phyloP scores from a whole-genome alignment of 495 filamentous ascomycete species.

The Tuber microsphaerosporum region DNA sequence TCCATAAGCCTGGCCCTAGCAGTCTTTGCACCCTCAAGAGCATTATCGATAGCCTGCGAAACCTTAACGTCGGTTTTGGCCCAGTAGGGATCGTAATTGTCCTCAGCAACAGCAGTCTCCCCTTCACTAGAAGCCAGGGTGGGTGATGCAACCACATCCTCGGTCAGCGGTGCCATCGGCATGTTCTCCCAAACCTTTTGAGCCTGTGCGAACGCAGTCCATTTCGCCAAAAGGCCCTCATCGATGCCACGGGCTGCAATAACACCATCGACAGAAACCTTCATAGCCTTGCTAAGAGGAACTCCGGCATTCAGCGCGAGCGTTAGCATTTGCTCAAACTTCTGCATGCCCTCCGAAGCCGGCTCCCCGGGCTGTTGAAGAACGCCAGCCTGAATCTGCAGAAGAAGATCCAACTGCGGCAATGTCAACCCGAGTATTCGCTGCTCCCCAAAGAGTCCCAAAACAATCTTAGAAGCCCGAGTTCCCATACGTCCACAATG shows the following conservation, averaged over 20 bases:
- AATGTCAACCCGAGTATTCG: conserved; percentile 46
- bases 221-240: conserved; percentile 45
- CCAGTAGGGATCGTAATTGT: conserved; percentile 82
- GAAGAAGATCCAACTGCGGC: conserved; percentile 54
- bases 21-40: conserved; percentile 62
- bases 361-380: conserved; percentile 28
- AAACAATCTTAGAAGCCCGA: conserved; percentile 26
- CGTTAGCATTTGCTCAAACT: conserved; percentile 36
- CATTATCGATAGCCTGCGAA: conserved; percentile 78
- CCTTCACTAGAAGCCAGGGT: conserved; percentile 33
- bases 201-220: conserved; percentile 39
- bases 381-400: conserved; percentile 59
- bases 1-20: conserved; percentile 69
- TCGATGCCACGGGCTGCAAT: conserved; percentile 42
- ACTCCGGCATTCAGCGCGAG: conserved; percentile 28
- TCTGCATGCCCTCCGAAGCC: conserved; percentile 29
- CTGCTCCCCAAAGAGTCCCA: conserved; percentile 28
- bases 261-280: conserved; percentile 27
- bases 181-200: conserved; percentile 24
- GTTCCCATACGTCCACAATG: conserved; percentile 28
- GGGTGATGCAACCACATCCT: conserved; percentile 23
- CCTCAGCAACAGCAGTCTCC: conserved; percentile 51
- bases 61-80: conserved; percentile 85
- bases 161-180: conserved; percentile 30
- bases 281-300: conserved; percentile 18